Evolutionary conservation across 495 filamentous ascomycete species (phyloP), one percentile per base, ranked within the genome.

Genomic region (Chaetomium cochliodes): DNA sequence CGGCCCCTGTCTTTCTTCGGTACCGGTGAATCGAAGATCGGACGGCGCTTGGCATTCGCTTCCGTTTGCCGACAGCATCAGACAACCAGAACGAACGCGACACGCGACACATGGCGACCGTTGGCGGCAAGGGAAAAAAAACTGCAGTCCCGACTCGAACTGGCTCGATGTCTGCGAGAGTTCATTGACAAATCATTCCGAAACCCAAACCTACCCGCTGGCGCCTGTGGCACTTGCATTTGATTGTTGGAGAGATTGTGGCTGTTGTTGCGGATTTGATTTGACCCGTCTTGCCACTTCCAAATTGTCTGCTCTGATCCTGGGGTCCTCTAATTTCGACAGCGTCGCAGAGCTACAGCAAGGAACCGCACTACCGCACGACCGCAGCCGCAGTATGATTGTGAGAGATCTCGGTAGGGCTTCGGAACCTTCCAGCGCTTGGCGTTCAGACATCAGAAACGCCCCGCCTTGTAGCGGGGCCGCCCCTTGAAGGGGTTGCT

Each of bases 401-500:
- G 33, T 37, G 50, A 26, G 44, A 16, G 50, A 46, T 55, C 50
- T 55, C 37, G 51, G 39, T 46, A 56, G 58, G 46, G 39, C 37
- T 33, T 22, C 55, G 28, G 37, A 49, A 47, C 63, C 46, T 56
- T 39, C 26, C 20, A 37, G 26, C 12, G 28, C 65, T 66, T 66
- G 65, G 65, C 65, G 25, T 46, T 23, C 37, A 16, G 23, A 20
- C 53, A 41, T 25, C 49, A 55, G 50, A 59, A 54, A 53, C 56
- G 46, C 37, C 25, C 57, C 51, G 23, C 33, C 11, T 28, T 20
- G 39, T 49, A 57, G 64, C 59, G 58, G 52, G 42, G 58, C 23
- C 28, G 47, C 59, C 65, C 65, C 65, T 58, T 53, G 65, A 59
- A 59, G 60, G 54, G 52, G 47, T 41, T 47, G 41, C 30, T 33